Evolutionary conservation across 257 asterid species (phyloP).

Genomic region (Solanum okadae): DNA sequence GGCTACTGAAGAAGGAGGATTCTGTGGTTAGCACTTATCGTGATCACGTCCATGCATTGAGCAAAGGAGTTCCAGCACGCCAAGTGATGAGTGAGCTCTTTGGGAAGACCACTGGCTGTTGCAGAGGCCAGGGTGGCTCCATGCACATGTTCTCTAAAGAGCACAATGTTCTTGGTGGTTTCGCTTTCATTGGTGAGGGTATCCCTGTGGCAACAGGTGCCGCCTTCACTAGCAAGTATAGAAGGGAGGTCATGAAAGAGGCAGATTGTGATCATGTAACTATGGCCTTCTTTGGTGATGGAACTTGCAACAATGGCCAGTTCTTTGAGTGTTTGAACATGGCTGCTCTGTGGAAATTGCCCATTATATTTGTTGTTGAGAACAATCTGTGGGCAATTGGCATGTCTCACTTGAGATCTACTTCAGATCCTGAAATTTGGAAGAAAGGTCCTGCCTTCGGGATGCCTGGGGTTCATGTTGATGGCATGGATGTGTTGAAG

Average conservation of each 20-base stretch:
- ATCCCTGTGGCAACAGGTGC: constrained; percentile 97
- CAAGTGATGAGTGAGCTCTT: constrained; percentile 97
- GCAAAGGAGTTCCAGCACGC: constrained; percentile 95
- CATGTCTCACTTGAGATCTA: constrained; percentile 95
- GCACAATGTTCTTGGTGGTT: constrained; percentile 89
- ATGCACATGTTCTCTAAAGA: constrained; percentile 99
- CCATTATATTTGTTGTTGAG: constrained; percentile 91
- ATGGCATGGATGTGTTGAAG: constrained; percentile 97
- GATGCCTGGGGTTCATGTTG: constrained; percentile 96
- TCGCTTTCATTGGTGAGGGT: constrained; percentile 98
- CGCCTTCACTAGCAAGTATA: constrained; percentile 79
- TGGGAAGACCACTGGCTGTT: constrained; percentile 96
- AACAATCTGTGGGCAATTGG: constrained; percentile 99
- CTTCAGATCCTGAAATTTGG: constrained; percentile 96
- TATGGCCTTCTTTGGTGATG: constrained; percentile 89
- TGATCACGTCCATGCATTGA: constrained; percentile 94
- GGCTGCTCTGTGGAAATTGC: constrained; percentile 98
- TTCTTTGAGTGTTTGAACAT: constrained; percentile 97
- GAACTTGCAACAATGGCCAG: constrained; percentile 96
- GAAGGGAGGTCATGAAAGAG: constrained; percentile 78
- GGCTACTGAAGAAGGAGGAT: constrained; percentile 70
- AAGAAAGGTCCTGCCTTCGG: constrained; percentile 99
- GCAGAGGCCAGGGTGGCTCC: constrained; percentile 99
- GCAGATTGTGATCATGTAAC: constrained; percentile 84
- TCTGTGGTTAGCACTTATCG: constrained; percentile 88